Base-by-base conservation (phyloP, 768 basidiomycete species). In the Russula ochroleuca region DNA sequence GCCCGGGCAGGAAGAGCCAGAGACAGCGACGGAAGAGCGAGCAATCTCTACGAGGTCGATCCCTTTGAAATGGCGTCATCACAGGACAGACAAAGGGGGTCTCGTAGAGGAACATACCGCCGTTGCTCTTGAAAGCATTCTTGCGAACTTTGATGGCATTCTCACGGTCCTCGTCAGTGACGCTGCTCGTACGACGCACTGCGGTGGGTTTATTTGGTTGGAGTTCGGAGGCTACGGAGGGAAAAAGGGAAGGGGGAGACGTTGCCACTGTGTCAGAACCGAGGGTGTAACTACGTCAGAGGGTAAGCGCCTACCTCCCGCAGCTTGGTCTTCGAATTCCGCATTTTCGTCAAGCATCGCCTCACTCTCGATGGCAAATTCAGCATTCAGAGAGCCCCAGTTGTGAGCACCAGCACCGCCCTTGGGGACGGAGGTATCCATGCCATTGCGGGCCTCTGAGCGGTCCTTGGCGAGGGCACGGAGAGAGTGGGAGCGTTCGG, bases 331-430 rank as follows among this genome's bases (percentile, higher is more conserved):
- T 43, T 78, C 79, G 37, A 77, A 69, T 19, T 81, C 80, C n/a
- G 72, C 70, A 51, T 77, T 76, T 71, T 84, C 84, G 74, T 91
- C 91, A 23, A 76, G 77, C 48, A 80, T 60, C 1, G 85, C 87
- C 75, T 88, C 90, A 68, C 82, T 78, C 64, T 82, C 78, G 45
- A 73, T 76, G 52, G 23, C 35, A 17, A 2, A 23, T 76, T 92
- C 88, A 69, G 90, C 79, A 3, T 74, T 75, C 66, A 90, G 73
- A 60, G 80, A 82, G 63, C 93, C 93, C 93, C 93, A 96, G 77
- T 91, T 93, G 77, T 94, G 85, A 9, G 81, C 79, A 38, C 93
- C 93, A 31, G 83, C 85, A 60, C 93, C 93, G 65, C 83, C 79
- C 78, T 94, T 94, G 76, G 85, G 86, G 62, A 87, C 69, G 69